phyloP scores from a whole-genome alignment of 306 rosid genomes.

The Lathyrus oleraceus region DNA sequence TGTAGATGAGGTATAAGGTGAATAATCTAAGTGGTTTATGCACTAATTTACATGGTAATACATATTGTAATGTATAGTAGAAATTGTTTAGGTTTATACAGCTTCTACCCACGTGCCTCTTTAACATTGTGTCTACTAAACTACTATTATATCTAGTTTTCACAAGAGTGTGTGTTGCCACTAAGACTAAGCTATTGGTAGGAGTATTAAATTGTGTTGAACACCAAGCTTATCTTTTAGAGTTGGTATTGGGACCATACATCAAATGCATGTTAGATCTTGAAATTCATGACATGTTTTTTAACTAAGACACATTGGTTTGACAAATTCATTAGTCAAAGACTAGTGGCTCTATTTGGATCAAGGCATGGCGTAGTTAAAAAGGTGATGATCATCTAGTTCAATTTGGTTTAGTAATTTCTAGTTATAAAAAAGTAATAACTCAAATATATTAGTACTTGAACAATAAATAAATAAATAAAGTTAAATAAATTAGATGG shows the following conservation, averaged over 20 bases:
- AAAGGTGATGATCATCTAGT: not conserved
- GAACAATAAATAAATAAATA: no score
- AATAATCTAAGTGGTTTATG: no score
- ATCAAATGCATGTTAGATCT: not conserved
- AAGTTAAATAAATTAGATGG: not conserved
- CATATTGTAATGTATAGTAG: not conserved
- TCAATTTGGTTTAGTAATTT: no score
- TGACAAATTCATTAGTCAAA: constrained; percentile 16
- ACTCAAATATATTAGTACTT: no score
- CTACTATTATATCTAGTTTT: not conserved
- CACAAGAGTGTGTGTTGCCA: constrained; percentile 6
- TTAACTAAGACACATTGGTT: not conserved
- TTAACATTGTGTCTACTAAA: not conserved
- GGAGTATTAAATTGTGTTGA: not conserved
- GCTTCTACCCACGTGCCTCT: constrained; percentile 6
- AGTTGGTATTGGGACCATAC: not conserved
- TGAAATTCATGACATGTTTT: not conserved
- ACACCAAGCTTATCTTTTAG: not conserved
- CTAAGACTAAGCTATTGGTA: constrained; percentile 8
- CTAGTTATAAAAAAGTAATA: no score
- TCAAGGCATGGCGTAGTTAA: not conserved
- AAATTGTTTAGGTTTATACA: not conserved
- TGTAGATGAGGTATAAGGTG: no score
- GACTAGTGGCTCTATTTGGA: not conserved
- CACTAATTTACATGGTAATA: no score